Evolutionary conservation across 2,329 filamentous ascomycete species (phyloP), one percentile per base, ranked within the genome.

Genomic region (Fusarium pseudonygamai): DNA sequence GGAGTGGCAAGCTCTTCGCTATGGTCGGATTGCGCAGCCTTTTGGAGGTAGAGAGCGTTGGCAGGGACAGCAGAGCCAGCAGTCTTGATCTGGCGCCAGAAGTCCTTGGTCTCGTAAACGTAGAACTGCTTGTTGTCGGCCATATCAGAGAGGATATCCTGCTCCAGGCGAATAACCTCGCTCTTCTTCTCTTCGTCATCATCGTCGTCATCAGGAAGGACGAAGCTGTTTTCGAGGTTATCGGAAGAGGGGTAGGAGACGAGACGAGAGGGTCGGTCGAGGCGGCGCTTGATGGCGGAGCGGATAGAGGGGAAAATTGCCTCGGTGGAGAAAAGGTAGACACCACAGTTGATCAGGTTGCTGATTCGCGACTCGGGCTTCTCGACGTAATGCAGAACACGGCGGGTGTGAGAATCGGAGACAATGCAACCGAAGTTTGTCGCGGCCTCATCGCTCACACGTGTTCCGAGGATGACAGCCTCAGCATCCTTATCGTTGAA

Each of bases 21-120:
- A 47, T 94, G 75, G 91, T 73, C 91, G 49, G 87, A 89, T 84
- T 98, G 96, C 87, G 93, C 93, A 26, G 96, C 96, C 86, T 98
- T 94, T 82, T 97, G 94, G 61, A 99, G 90, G 85, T 99, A 99
- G 39, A 99, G 89, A 20, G 96, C 96, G 80, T 98, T 98, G 72
- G 96, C 96, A 22, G 96, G 96, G 34, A 99, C 95, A 56, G 96
- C 96, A 11, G 96, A 98, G 68, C 96, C 96, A 68, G 96, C 96
- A 4, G 96, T 98, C 90, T 99, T 99, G 89, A 99, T 98, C 87
- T 99, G 96, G 78, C 96, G 94, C 96, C 96, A 99, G 84, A 99
- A 99, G 83, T 98, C 96, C 86, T 97, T 97, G 75, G 96, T 98
- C 87, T 99, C 96, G 83, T 97, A 93, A 37, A 98, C 96, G 84